These are phyloP conservation scores for Puccinia novopanici DNA, from an alignment of 1,284 basidiomycete species.

Conservation along the genomic window DNA sequence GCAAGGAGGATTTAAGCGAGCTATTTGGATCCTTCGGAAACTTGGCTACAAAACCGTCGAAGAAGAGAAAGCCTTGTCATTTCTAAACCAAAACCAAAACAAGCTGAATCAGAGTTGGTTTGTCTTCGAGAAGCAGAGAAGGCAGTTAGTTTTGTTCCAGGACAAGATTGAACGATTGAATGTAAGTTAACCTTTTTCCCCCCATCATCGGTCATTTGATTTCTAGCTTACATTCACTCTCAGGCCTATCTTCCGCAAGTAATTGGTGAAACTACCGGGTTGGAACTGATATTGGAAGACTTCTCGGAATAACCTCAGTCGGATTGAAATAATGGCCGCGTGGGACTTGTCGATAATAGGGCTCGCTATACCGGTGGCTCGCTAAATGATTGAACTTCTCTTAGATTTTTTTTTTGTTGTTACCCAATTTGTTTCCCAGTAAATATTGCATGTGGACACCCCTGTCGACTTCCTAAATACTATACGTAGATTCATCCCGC, in stretches of 20 bases:
- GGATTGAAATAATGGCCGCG: too few relatives aligned
- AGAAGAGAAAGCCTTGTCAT: not conserved
- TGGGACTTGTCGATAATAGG: too few relatives aligned
- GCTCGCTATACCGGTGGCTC: too few relatives aligned
- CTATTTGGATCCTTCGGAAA: not conserved
- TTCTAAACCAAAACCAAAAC: not conserved
- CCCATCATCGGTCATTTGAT: not conserved
- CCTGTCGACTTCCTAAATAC: too few relatives aligned
- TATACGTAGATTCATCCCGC: too few relatives aligned
- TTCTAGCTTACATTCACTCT: not conserved
- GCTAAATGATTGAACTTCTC: too few relatives aligned
- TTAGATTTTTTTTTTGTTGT: too few relatives aligned
- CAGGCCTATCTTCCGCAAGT: not conserved
- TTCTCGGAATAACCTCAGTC: too few relatives aligned
- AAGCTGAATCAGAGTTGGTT: not conserved
- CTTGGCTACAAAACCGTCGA: not conserved
- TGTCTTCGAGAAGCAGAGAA: not conserved
- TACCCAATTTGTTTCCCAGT: too few relatives aligned
- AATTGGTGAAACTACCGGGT: conserved; percentile 1
- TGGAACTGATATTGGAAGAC: conserved; percentile 1
- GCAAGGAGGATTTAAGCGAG: not conserved
- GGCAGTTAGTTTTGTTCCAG: not conserved
- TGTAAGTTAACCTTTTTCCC: not conserved
- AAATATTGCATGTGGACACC: too few relatives aligned
- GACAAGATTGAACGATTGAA: not conserved